Evolutionary conservation across 2,329 filamentous ascomycete genomes (phyloP).

Genomic region (Fusarium zealandicum): DNA sequence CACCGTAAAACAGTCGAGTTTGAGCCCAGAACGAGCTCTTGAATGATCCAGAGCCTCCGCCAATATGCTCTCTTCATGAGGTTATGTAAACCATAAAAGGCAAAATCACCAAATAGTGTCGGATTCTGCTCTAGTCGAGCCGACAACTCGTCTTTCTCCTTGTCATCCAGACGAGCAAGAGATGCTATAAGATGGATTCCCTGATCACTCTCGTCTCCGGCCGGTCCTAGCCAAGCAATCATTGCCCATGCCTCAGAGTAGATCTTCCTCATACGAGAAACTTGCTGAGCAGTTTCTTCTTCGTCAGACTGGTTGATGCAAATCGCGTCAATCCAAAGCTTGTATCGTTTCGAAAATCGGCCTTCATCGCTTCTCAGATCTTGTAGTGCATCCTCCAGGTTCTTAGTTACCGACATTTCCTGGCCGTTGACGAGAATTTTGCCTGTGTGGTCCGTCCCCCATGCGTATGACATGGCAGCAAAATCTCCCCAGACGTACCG

Average conservation of each 20-base stretch:
- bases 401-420: slow-evolving; percentile 14
- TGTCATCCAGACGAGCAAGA: slow-evolving; percentile 11
- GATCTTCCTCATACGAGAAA: slow-evolving; percentile 14
- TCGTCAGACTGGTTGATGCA: slow-evolving; percentile 17
- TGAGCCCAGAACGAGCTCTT: slow-evolving; percentile 20
- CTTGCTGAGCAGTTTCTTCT: slow-evolving; percentile 12
- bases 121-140: slow-evolving; percentile 2
- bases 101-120: slow-evolving; percentile 5
- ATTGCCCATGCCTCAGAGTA: slow-evolving; percentile 17
- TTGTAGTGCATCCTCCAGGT: slow-evolving; percentile 10
- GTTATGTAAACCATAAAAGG: slow-evolving; percentile 12
- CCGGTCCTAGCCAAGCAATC: slow-evolving; percentile 14
- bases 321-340: slow-evolving; percentile 16
- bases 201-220: slow-evolving; percentile 10
- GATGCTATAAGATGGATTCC: slow-evolving; percentile 6
- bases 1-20: slow-evolving; percentile 13
- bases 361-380: slow-evolving; percentile 3
- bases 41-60: slow-evolving; percentile 22
- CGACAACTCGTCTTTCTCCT: slow-evolving; percentile 8
- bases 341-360: slow-evolving; percentile 7
- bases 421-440: slow-evolving; percentile 10
- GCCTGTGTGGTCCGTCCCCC: slow-evolving; percentile 10
- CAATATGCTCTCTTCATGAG: slow-evolving; percentile 18
- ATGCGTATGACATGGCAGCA: slow-evolving; percentile 11
- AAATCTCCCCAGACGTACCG: slow-evolving; percentile 16